Conservation (phyloP, 148 eudicot species). For the Mesembryanthemum crystallinum region DNA sequence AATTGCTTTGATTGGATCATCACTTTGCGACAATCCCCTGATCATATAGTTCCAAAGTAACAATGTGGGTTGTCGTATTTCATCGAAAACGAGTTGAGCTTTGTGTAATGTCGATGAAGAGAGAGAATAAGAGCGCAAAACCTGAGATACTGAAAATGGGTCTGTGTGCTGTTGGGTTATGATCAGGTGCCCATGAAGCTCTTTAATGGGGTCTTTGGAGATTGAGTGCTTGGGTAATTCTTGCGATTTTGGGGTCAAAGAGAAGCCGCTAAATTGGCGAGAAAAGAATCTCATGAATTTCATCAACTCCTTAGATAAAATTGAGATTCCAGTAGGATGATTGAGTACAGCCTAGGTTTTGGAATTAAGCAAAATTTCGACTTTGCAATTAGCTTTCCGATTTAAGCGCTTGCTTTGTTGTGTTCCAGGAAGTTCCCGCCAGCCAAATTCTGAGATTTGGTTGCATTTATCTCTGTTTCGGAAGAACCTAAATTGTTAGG, state of each 20-base stretch:
- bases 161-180: slow-evolving; percentile 48
- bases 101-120: slow-evolving; percentile 40
- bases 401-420: too few relatives aligned
- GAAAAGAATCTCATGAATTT: slow-evolving; percentile 31
- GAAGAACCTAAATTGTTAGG: too few relatives aligned
- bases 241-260: slow-evolving; percentile 12
- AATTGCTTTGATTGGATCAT: slow-evolving; percentile 41
- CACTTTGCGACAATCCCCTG: slow-evolving; percentile 41
- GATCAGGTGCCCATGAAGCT: slow-evolving; percentile 54
- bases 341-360: not conserved
- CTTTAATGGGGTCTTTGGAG: slow-evolving; percentile 39
- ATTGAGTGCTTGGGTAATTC: slow-evolving; percentile 11
- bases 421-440: too few relatives aligned
- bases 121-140: slow-evolving; percentile 50
- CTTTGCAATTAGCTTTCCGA: too few relatives aligned
- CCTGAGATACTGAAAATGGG: slow-evolving; percentile 38
- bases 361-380: slow-evolving; percentile 9
- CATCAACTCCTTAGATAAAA: slow-evolving; percentile 25
- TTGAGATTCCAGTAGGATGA: not conserved
- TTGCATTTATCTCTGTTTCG: too few relatives aligned
- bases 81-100: slow-evolving; percentile 47
- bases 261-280: slow-evolving; percentile 28
- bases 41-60: slow-evolving; percentile 53
- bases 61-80: slow-evolving; percentile 41
- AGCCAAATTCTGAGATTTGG: too few relatives aligned